Base-by-base conservation (phyloP, 805 yeast genomes). In the Candida maesae region DNA sequence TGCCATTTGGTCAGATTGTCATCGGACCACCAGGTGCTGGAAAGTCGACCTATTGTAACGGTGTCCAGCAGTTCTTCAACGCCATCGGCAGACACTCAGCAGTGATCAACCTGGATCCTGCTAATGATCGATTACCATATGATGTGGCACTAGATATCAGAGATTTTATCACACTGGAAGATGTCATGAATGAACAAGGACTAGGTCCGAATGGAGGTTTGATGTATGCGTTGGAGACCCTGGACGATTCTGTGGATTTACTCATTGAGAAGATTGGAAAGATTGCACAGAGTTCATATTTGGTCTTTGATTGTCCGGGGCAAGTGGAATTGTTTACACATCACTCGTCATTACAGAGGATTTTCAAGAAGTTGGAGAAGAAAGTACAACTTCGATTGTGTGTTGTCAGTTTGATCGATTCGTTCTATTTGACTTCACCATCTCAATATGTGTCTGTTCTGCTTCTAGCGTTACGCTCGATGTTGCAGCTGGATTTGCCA, bases 1-100 rank as follows among this genome's bases (percentile, higher is more conserved):
- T 47, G 51, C 49, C 51, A 13, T 85, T 85, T 62, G 96, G 95
- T 4, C 96, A 93, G 64, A 77, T 93, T 9, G 90, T 91, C 9
- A 88, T 93, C 28, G 99, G 99, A 0, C 98, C 99, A 0, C 99
- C 99, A 1, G 99, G 99, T 1, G 76, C 95, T 0, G 99, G 99
- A 1, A 93, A 93, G 58, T 86, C 96, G 0, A 95, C 99, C 0
- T 93, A 87, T 60, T 90, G 97, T 61, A 71, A 80, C 60, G 99
- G 99, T 32, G 79, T 91, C 79, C 76, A 76, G 49, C 98, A 93
- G 67, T 93, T 93, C 62, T 73, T 91, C 53, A 83, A 85, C 45
- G 96, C 98, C 2, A 89, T 95, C 38, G 99, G 99, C 6, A 70
- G 99, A 45, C 84, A 86, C 53, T 79, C 85, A 35, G 71, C 86